Conservation (phyloP, 768 basidiomycete species). For the Naganishia antarctica region DNA sequence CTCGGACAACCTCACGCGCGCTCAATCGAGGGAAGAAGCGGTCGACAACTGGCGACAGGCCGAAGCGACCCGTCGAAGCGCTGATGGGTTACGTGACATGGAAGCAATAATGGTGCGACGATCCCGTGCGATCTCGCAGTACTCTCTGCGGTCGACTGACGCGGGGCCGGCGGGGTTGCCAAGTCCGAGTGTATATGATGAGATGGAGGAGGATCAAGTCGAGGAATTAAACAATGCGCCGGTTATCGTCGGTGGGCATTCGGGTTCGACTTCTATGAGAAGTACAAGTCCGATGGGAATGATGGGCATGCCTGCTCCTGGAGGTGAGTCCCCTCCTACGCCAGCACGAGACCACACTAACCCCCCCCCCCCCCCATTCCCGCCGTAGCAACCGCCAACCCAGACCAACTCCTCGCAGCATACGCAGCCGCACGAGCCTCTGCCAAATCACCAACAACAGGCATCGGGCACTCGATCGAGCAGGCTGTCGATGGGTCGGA, state of each 20-base stretch:
- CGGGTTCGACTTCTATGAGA: not conserved
- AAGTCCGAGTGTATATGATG: constrained; percentile 11
- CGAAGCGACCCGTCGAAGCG: constrained; percentile 41
- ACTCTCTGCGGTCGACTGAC: constrained; percentile 29
- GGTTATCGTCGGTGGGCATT: not conserved
- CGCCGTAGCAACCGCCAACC: constrained; percentile 26
- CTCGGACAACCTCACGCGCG: not conserved
- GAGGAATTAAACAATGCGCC: constrained; percentile 36
- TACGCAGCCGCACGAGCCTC: constrained; percentile 40
- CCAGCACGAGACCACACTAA: constrained; percentile 28
- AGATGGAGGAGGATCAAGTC: constrained; percentile 27
- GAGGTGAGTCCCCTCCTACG: constrained; percentile 16
- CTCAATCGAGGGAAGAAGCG: not conserved
- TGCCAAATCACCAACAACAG: constrained; percentile 15
- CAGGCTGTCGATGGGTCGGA: not conserved
- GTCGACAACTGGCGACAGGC: constrained; percentile 30
- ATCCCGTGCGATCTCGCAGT: constrained; percentile 41
- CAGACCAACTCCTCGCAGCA: constrained; percentile 48
- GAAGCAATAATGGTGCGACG: constrained; percentile 45
- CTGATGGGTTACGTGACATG: constrained; percentile 44
- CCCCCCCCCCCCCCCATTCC: constrained; percentile 31
- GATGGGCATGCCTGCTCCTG: constrained; percentile 25
- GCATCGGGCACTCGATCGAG: constrained; percentile 13
- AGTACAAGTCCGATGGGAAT: constrained; percentile 26
- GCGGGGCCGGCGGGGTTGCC: not conserved